These are phyloP conservation scores for Oryza meridionalis DNA, from an alignment of 176 grass and related monocot species.

Conservation along the genomic window DNA sequence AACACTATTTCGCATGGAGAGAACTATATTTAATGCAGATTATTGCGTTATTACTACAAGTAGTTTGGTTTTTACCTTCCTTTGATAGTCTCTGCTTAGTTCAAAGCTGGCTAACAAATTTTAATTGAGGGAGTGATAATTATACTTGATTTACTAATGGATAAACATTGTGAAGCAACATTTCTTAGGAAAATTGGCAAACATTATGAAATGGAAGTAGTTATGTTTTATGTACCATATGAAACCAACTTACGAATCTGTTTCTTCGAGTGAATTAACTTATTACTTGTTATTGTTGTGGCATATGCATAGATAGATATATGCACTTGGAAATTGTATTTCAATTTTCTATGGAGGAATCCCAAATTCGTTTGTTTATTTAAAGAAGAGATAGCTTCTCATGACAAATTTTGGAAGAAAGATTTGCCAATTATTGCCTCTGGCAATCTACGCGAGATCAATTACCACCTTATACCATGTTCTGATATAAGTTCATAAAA, in stretches of 20 bases:
- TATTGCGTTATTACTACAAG: not conserved
- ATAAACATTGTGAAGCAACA: not conserved
- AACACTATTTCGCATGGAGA: not conserved
- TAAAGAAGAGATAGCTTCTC: not conserved
- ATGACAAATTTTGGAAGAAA: not conserved
- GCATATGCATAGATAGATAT: not conserved
- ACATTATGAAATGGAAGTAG: not conserved
- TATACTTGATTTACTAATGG: not conserved
- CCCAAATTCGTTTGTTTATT: not conserved
- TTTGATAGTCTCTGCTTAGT: not conserved
- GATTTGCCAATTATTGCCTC: not conserved
- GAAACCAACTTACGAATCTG: not conserved
- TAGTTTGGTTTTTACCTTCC: not conserved
- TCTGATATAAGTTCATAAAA: not conserved
- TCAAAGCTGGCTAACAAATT: not conserved
- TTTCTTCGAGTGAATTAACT: not conserved
- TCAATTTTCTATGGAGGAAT: not conserved
- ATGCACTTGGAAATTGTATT: not conserved
- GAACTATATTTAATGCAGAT: not conserved
- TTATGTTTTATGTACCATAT: not conserved
- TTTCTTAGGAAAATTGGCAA: not conserved
- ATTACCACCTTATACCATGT: slow-evolving; percentile 9
- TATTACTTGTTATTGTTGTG: not conserved
- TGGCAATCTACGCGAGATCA: not conserved
- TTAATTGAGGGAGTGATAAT: not conserved